These are phyloP conservation scores for Shiraia bambusicola DNA, from an alignment of 2,329 filamentous ascomycete species.

Conservation along the genomic window DNA sequence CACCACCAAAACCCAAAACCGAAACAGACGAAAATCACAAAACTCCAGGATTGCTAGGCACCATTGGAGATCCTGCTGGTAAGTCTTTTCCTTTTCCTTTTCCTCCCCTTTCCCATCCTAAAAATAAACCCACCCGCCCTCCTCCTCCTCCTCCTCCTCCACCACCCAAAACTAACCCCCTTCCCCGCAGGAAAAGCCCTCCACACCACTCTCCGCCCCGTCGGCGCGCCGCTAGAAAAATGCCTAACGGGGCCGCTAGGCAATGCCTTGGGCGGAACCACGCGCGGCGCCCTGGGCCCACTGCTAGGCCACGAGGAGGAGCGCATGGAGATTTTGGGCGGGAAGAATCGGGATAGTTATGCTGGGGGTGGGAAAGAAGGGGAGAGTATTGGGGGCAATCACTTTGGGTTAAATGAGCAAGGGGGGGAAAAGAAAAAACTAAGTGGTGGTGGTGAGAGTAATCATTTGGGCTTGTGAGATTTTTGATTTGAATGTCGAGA, in stretches of 20 bases:
- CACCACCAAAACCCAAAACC: constrained; percentile 22
- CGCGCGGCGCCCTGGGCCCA: constrained; percentile 40
- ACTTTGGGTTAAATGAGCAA: constrained; percentile 43
- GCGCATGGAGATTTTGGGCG: constrained; percentile 40
- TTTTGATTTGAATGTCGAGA: too few species aligned
- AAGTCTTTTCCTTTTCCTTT: constrained; percentile 2
- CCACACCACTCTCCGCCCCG: constrained; percentile 41
- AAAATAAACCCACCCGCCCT: neutral
- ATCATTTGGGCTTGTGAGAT: too few species aligned
- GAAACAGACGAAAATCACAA: constrained; percentile 24
- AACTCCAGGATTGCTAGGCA: constrained; percentile 27
- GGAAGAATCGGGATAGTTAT: constrained; percentile 45
- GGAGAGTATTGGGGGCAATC: constrained; percentile 44
- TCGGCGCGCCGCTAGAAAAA: constrained; percentile 43
- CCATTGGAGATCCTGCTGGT: constrained; percentile 38
- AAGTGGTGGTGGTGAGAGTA: too few species aligned
- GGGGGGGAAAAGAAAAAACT: constrained; percentile 41
- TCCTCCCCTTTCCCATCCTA: neutral
- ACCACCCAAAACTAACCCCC: constrained; percentile 7
- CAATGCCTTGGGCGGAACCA: constrained; percentile 40
- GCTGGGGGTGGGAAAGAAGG: constrained; percentile 37
- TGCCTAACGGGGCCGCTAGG: constrained; percentile 41
- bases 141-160: neutral
- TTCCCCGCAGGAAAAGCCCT: constrained; percentile 37
- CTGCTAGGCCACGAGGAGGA: constrained; percentile 40